Conservation (phyloP, 2,329 filamentous ascomycete genomes). For the Boeremia lycopersici region DNA sequence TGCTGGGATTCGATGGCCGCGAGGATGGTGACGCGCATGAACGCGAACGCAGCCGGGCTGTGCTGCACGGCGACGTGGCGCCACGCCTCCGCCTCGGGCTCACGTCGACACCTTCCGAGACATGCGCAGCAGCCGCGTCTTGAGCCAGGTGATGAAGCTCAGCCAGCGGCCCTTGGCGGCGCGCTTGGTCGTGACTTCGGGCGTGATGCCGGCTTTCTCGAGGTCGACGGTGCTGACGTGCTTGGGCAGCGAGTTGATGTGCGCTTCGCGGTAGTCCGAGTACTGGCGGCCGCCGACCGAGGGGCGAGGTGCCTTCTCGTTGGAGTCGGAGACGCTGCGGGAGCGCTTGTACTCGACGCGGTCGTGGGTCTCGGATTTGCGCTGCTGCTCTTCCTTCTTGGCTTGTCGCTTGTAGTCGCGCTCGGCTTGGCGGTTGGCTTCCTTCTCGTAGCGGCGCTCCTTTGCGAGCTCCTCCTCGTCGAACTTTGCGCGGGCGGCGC, state of each 20-base stretch:
- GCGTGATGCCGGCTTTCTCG: slow-evolving; percentile 37
- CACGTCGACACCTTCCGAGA: slow-evolving; percentile 23
- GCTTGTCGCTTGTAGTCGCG: slow-evolving; percentile 52
- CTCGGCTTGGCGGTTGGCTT: slow-evolving; percentile 55
- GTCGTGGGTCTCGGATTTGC: slow-evolving; percentile 49
- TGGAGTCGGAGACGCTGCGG: slow-evolving; percentile 39
- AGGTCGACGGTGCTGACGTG: slow-evolving; percentile 35
- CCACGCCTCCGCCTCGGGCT: not conserved
- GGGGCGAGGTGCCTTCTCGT: slow-evolving; percentile 39
- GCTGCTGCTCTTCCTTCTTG: slow-evolving; percentile 50
- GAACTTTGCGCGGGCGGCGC: slow-evolving; percentile 62
- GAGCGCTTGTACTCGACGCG: slow-evolving; percentile 34
- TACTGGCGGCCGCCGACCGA: slow-evolving; percentile 47
- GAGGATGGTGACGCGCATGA: not conserved
- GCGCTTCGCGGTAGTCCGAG: slow-evolving; percentile 44
- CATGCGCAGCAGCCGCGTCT: slow-evolving; percentile 61
- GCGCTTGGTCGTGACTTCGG: slow-evolving; percentile 42
- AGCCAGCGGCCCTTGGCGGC: slow-evolving; percentile 56
- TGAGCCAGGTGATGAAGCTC: slow-evolving; percentile 62
- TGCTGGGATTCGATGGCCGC: not conserved
- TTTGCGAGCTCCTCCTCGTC: slow-evolving; percentile 65
- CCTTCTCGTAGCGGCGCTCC: slow-evolving; percentile 59
- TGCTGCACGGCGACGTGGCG: slow-evolving; percentile 14
- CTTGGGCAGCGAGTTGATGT: slow-evolving; percentile 44
- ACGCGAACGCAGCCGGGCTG: not conserved